Evolutionary conservation across 805 yeast species (phyloP), one percentile per base, ranked within the genome.

Genomic region (Kluyveromyces nonfermentans): DNA sequence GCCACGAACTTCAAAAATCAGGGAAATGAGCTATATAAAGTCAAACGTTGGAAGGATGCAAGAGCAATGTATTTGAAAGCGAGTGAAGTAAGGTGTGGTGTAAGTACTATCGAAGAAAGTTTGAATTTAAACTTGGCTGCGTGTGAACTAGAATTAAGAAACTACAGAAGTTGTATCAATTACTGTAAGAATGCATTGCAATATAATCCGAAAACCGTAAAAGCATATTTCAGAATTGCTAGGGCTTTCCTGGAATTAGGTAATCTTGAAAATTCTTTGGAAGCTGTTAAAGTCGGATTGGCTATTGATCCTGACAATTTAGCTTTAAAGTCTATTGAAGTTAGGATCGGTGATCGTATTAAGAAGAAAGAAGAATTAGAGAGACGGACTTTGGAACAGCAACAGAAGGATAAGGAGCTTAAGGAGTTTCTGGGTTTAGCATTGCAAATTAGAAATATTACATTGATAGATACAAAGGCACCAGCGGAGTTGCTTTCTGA

Each of bases 1-100:
- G 97, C 97, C 4, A 72, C 77, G 19, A 89, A 88, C 57, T 93
- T 89, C 69, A 87, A 88, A 50, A 80, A 76, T 48, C 97, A 90
- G 59, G 99, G 98, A 5, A 93, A 94, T 61, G 97, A 87, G 14
- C 75, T 85, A 46, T 93, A 73, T 65, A 81, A 77, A 59, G 68
- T 68, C 8, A 85, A 82, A 53, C 77, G 80, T 54, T 93, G 75
- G 64, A 73, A 75, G 44, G 77, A 78, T 50, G 98, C 98, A 0
- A 69, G 85, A 35, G 82, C 77, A 43, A 82, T 70, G 55, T 93
- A 93, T 56, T 79, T 81, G 30, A 80, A 85, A 57, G 97, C 94
- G 1, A 55, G 93, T 20, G 87, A 78, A 10, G 77, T 84, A 32
- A 74, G 78, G 37, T 77, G 87, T 56, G 78, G 72, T 5, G 81